These are phyloP conservation scores for Dimocarpus longan DNA, from an alignment of 345 rosid genomes.

Conservation along the genomic window DNA sequence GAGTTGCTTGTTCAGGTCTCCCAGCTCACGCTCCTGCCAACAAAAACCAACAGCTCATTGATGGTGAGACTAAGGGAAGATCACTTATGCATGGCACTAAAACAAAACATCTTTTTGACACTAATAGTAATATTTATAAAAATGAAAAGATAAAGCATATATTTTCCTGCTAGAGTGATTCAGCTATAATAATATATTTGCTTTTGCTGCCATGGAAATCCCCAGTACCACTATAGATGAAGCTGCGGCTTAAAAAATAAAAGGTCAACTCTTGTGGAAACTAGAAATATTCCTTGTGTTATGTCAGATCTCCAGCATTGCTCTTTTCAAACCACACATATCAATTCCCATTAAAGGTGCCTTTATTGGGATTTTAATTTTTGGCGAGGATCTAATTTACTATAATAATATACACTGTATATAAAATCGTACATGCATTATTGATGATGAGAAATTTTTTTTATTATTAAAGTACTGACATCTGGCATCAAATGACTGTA, in stretches of 20 bases:
- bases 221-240: not conserved
- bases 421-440: too few species aligned
- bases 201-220: not conserved
- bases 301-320: too few species aligned
- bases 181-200: too few species aligned
- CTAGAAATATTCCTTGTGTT: not conserved
- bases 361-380: not conserved
- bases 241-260: not conserved
- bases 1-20: slow-evolving; percentile 88
- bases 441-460: too few species aligned
- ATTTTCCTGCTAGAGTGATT: not conserved
- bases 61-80: too few species aligned
- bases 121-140: not conserved
- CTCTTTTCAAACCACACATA: too few species aligned
- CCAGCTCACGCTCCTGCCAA: slow-evolving; percentile 81
- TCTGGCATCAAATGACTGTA: too few species aligned
- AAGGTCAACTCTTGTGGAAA: not conserved
- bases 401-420: not conserved
- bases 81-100: not conserved
- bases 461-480: too few species aligned
- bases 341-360: not conserved
- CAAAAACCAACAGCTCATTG: not conserved
- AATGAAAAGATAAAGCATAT: not conserved
- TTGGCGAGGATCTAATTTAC: not conserved
- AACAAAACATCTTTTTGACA: not conserved